phyloP scores from a whole-genome alignment of 805 yeast species.

The Kodamaea kaohsiungensis region DNA sequence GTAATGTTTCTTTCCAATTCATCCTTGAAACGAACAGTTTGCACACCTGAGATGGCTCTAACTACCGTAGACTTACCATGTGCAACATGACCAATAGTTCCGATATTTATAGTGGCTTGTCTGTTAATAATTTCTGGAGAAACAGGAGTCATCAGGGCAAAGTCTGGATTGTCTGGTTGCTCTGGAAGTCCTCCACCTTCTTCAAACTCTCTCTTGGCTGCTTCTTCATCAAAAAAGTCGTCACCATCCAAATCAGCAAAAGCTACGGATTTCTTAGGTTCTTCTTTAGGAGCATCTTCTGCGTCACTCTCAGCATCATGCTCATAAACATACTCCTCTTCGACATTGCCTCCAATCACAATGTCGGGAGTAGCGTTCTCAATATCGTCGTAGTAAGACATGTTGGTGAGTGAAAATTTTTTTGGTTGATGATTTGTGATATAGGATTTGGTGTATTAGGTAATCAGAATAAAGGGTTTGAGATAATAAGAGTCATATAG shows the following conservation, averaged over 20 bases:
- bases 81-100: constrained; percentile 96
- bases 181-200: constrained; percentile 99
- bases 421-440: not conserved
- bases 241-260: constrained; percentile 68
- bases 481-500: not conserved
- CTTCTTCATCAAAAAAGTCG: constrained; percentile 71
- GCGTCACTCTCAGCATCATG: constrained; percentile 47
- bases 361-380: constrained; percentile 86
- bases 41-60: constrained; percentile 96
- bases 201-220: constrained; percentile 81
- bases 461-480: not conserved
- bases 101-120: constrained; percentile 98
- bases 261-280: constrained; percentile 71
- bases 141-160: constrained; percentile 75
- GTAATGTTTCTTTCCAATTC: constrained; percentile 99
- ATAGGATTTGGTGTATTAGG: not conserved
- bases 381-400: constrained; percentile 70
- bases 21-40: constrained; percentile 98
- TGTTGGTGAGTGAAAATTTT: constrained; percentile 22
- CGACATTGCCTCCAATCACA: constrained; percentile 62
- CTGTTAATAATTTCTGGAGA: constrained; percentile 96
- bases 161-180: constrained; percentile 90
- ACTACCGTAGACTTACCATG: constrained; percentile 95
- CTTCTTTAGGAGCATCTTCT: constrained; percentile 39
- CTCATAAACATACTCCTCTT: constrained; percentile 51